A percentile compares a stretch with the other conserved stretches of the same genome.
phyloP scores from a whole-genome alignment of 2,329 filamentous ascomycete species.

The Aspergillus ochraceoroseus region DNA sequence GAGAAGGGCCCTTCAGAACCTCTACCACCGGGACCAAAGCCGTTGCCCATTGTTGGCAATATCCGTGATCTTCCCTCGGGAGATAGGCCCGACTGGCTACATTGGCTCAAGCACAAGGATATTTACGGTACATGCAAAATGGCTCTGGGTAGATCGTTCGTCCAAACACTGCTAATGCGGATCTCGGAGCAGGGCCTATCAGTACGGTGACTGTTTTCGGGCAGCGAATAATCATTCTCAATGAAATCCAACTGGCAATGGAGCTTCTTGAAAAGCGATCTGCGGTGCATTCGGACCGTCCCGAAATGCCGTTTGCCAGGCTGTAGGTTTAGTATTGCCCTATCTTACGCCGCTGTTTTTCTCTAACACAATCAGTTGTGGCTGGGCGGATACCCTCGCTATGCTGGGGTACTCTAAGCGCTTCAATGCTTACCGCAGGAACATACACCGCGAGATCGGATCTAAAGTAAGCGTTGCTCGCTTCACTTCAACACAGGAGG shows the following conservation, averaged over 20 bases:
- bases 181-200: constrained; percentile 34
- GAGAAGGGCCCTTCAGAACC: constrained; percentile 9
- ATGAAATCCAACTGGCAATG: constrained; percentile 29
- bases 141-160: too few species aligned
- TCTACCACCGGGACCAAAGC: constrained; percentile 50
- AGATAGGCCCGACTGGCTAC: constrained; percentile 38
- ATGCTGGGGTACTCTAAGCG: constrained; percentile 36
- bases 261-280: constrained; percentile 38
- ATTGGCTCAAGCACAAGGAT: constrained; percentile 46
- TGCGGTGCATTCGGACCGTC: constrained; percentile 29
- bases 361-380: too few species aligned
- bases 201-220: constrained; percentile 39
- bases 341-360: background rate
- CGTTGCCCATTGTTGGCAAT: constrained; percentile 49
- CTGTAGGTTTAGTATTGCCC: constrained; percentile 28
- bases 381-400: constrained; percentile 39
- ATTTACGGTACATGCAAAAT: constrained; percentile 32
- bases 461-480: constrained; percentile 38
- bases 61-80: constrained; percentile 45
- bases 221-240: constrained; percentile 36
- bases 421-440: constrained; percentile 45
- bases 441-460: constrained; percentile 45
- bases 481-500: constrained; percentile 44
- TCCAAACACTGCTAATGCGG: background rate
- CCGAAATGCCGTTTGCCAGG: constrained; percentile 33